Evolutionary conservation across 495 filamentous ascomycete species (phyloP).

Genomic region (Platismatia glauca): DNA sequence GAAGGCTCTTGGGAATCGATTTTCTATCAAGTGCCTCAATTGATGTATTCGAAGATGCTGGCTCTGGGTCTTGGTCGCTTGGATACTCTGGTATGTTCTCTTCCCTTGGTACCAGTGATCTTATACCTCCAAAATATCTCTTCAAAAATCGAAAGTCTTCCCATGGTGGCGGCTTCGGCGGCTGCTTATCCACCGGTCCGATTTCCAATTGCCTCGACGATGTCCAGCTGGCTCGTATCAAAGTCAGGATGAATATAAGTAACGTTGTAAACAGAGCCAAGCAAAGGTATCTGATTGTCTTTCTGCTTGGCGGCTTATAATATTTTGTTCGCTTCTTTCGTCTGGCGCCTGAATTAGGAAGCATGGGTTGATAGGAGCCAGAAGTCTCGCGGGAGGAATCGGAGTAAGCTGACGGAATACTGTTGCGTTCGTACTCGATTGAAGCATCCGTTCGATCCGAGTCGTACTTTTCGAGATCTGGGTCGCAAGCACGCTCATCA

Average conservation of each 20-base stretch:
- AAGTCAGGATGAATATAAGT: conserved; percentile 59
- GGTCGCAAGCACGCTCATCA: not conserved
- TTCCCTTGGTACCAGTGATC: conserved; percentile 49
- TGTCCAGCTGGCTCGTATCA: conserved; percentile 60
- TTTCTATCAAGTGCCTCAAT: conserved; percentile 22
- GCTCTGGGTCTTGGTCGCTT: conserved; percentile 32
- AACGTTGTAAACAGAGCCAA: conserved; percentile 57
- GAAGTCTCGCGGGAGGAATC: conserved; percentile 42
- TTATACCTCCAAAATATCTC: conserved; percentile 77
- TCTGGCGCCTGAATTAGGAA: conserved; percentile 35
- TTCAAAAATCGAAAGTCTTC: conserved; percentile 72
- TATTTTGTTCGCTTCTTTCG: conserved; percentile 36
- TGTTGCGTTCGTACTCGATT: conserved; percentile 33
- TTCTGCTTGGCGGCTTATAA: conserved; percentile 53
- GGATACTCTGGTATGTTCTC: conserved; percentile 73
- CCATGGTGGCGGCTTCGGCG: conserved; percentile 61
- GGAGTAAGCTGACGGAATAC: conserved; percentile 28
- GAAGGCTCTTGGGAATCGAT: conserved; percentile 41
- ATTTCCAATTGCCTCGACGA: conserved; percentile 51
- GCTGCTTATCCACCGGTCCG: conserved; percentile 35
- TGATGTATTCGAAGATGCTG: conserved; percentile 24
- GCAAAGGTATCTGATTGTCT: conserved; percentile 61
- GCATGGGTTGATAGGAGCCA: conserved; percentile 48
- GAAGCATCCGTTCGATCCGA: conserved; percentile 35
- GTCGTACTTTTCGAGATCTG: conserved; percentile 31